Evolutionary conservation across 805 yeast genomes (phyloP).

Genomic region (Cyberlindnera mississippiensis): DNA sequence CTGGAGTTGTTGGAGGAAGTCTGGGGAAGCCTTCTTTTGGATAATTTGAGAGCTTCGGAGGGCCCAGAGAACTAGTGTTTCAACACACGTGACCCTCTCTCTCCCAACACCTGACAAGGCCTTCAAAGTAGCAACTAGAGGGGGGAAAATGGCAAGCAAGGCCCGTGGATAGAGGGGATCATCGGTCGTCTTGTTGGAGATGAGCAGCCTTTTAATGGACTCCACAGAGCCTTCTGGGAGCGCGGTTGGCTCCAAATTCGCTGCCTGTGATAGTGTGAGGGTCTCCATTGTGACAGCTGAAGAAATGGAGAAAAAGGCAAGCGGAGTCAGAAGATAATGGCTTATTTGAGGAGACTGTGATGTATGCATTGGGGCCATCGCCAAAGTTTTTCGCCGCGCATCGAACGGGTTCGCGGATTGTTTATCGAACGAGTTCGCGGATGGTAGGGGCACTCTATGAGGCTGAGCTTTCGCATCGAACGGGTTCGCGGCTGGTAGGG

Average conservation of each 20-base stretch:
- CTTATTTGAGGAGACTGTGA: too few species aligned
- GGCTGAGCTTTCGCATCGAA: too few species aligned
- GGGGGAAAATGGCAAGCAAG: conserved; percentile 22
- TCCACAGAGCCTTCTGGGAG: conserved; percentile 8
- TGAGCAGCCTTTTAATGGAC: conserved; percentile 14
- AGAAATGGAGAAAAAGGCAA: background rate
- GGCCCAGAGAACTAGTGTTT: conserved; percentile 63
- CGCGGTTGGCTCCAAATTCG: conserved; percentile 1
- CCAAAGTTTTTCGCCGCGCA: too few species aligned
- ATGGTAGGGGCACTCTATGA: conserved; percentile 4
- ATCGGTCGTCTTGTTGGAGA: conserved; percentile 17
- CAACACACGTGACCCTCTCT: conserved; percentile 45
- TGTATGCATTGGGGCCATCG: too few species aligned
- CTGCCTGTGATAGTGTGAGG: conserved; percentile 1
- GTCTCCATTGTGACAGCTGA: background rate
- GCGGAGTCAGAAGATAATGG: too few species aligned
- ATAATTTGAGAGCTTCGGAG: conserved; percentile 47
- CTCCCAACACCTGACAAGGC: conserved; percentile 33
- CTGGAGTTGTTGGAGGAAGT: conserved; percentile 3
- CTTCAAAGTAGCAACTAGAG: conserved; percentile 31
- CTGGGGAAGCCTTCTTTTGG: conserved; percentile 9
- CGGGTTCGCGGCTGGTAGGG: too few species aligned
- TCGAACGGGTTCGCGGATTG: conserved; percentile 2
- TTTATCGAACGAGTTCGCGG: background rate
- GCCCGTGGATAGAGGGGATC: conserved; percentile 11